Conservation (phyloP, 352 stramenopile genomes). For the Phytophthora citricola region DNA sequence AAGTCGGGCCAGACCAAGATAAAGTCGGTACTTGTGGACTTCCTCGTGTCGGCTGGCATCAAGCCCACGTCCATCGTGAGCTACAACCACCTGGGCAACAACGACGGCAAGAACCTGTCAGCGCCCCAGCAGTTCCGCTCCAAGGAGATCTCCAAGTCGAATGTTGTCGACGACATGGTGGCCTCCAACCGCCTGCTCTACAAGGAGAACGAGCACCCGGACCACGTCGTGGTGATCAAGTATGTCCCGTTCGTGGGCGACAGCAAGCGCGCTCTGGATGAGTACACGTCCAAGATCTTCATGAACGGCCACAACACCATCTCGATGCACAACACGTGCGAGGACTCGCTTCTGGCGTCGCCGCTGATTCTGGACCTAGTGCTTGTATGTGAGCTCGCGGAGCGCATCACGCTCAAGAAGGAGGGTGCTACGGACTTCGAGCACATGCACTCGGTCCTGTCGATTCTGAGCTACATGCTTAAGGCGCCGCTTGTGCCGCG, state of each 20-base stretch:
- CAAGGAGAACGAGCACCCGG: conserved; percentile 97
- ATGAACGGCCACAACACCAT: conserved; percentile 99
- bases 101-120: conserved; percentile 99
- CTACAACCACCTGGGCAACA: conserved; percentile 99
- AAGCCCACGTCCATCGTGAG: conserved; percentile 99
- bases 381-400: conserved; percentile 97
- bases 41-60: conserved; percentile 98
- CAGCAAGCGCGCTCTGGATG: conserved; percentile 99
- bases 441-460: conserved; percentile 97
- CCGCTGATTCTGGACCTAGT: conserved; percentile 99
- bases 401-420: conserved; percentile 97
- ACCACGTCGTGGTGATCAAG: conserved; percentile 99
- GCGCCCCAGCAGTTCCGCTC: conserved; percentile 99
- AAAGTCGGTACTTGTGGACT: conserved; percentile 99
- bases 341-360: conserved; percentile 98
- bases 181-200: conserved; percentile 98
- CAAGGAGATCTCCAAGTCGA: conserved; percentile 99
- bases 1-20: conserved; percentile 99
- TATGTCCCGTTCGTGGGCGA: conserved; percentile 99
- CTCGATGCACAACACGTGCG: conserved; percentile 99
- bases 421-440: conserved; percentile 91
- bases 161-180: conserved; percentile 99
- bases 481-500: conserved; percentile 99
- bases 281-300: conserved; percentile 99
- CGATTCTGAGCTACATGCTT: conserved; percentile 98